Conservation (phyloP, 805 yeast species). For the Starmera dryadoides region DNA sequence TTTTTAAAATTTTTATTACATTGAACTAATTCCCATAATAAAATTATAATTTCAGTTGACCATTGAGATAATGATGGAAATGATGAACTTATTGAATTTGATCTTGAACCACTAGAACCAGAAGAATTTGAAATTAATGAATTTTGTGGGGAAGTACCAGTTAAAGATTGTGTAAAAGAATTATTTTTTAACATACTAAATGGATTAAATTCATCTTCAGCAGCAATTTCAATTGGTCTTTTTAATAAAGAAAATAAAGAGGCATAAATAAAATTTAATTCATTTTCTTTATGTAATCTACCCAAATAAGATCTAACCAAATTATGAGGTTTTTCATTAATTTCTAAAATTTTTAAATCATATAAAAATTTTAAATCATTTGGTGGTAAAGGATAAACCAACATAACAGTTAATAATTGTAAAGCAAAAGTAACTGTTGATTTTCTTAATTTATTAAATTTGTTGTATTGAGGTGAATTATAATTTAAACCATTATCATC, state of each 20-base stretch:
- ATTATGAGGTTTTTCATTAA: conserved; percentile 32
- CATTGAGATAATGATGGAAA: conserved; percentile 36
- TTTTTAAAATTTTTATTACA: conserved; percentile 54
- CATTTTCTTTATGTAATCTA: conserved; percentile 46
- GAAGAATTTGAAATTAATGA: background rate
- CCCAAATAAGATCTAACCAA: conserved; percentile 44
- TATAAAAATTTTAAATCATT: conserved; percentile 28
- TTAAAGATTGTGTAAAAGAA: conserved; percentile 3
- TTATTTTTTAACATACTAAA: conserved; percentile 20
- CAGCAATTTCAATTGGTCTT: conserved; percentile 33
- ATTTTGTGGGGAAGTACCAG: conserved; percentile 3
- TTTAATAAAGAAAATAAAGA: conserved; percentile 42
- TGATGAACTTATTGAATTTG: conserved; percentile 11
- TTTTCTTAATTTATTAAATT: conserved; percentile 30
- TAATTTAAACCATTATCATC: conserved; percentile 39
- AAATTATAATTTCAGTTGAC: conserved; percentile 50
- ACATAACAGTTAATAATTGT: conserved; percentile 54
- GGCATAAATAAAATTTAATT: conserved; percentile 40
- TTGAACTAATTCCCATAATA: conserved; percentile 73
- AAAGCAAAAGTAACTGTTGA: conserved; percentile 46
- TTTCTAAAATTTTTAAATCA: conserved; percentile 22
- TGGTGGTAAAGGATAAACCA: conserved; percentile 60
- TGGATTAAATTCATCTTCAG: conserved; percentile 31
- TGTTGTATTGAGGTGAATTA: conserved; percentile 21
- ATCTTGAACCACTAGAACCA: conserved; percentile 1